These are phyloP conservation scores for Suhomyces atakaporum DNA, from an alignment of 1,139 yeast genomes.

Conservation along the genomic window DNA sequence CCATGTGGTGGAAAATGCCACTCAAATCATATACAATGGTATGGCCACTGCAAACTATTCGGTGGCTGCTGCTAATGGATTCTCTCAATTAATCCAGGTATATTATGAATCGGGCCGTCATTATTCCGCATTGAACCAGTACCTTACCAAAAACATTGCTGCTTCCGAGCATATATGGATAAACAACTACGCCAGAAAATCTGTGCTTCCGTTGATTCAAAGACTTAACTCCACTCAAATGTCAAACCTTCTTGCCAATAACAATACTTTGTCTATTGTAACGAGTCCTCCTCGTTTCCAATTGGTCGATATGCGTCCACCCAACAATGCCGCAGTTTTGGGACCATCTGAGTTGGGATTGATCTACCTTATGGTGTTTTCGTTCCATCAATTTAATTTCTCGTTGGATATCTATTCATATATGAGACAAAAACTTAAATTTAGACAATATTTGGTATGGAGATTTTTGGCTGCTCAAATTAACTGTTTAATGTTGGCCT, in stretches of 20 bases:
- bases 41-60: conserved; percentile 26
- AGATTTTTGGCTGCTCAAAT: conserved; percentile 49
- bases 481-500: conserved; percentile 52
- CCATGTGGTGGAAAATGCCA: conserved; percentile 48
- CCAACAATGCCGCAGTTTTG: conserved; percentile 23
- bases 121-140: conserved; percentile 41
- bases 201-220: conserved; percentile 24
- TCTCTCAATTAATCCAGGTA: conserved; percentile 29
- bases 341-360: conserved; percentile 41
- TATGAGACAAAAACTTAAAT: conserved; percentile 35
- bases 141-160: conserved; percentile 42
- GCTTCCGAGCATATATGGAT: conserved; percentile 30
- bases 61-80: conserved; percentile 16
- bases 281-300: conserved; percentile 24
- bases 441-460: conserved; percentile 49
- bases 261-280: conserved; percentile 21
- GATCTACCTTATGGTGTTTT: conserved; percentile 35
- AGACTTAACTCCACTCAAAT: conserved; percentile 17
- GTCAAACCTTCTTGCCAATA: conserved; percentile 17
- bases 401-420: conserved; percentile 24
- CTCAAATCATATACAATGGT: conserved; percentile 36
- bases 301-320: conserved; percentile 25
- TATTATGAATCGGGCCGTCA: conserved; percentile 59
- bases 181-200: conserved; percentile 22
- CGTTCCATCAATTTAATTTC: conserved; percentile 37